These are phyloP conservation scores for Spergularia bocconei DNA, from an alignment of 148 eudicot genomes.

Conservation along the genomic window DNA sequence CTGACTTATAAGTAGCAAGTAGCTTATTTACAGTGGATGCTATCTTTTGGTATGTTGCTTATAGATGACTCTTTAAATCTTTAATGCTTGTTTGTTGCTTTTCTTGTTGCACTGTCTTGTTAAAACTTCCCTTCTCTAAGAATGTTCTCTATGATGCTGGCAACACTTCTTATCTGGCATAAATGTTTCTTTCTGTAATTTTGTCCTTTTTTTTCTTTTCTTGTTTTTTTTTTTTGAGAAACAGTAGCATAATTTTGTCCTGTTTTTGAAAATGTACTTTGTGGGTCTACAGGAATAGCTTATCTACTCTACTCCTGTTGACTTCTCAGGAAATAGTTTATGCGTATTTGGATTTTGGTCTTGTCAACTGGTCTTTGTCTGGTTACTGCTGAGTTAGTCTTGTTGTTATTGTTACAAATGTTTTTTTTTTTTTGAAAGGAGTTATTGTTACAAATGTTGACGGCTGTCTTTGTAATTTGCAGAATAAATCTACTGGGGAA, in stretches of 20 bases:
- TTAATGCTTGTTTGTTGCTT: neutral
- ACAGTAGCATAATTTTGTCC: too few species aligned
- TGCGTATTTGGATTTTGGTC: neutral
- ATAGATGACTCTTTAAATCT: neutral
- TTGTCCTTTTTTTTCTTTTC: too few species aligned
- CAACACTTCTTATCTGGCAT: neutral
- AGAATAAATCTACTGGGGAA: slow-evolving; percentile 91
- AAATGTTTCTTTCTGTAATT: neutral
- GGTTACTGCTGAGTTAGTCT: neutral
- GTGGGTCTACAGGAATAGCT: neutral
- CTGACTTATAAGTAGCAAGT: too few species aligned
- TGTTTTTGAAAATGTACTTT: neutral
- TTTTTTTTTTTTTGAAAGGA: too few species aligned
- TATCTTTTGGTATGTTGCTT: too few species aligned
- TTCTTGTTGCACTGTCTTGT: neutral
- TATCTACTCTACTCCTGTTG: neutral
- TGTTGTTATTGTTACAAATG: neutral
- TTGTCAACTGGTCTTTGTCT: neutral
- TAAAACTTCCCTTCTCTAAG: neutral
- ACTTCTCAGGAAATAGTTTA: neutral
- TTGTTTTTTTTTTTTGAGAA: too few species aligned
- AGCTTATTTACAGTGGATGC: too few species aligned
- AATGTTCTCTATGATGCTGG: neutral
- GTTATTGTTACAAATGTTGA: neutral
- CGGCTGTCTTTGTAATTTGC: slow-evolving; percentile 28